phyloP scores from a whole-genome alignment of 2,329 filamentous ascomycete species.

The Claviceps purpurea region DNA sequence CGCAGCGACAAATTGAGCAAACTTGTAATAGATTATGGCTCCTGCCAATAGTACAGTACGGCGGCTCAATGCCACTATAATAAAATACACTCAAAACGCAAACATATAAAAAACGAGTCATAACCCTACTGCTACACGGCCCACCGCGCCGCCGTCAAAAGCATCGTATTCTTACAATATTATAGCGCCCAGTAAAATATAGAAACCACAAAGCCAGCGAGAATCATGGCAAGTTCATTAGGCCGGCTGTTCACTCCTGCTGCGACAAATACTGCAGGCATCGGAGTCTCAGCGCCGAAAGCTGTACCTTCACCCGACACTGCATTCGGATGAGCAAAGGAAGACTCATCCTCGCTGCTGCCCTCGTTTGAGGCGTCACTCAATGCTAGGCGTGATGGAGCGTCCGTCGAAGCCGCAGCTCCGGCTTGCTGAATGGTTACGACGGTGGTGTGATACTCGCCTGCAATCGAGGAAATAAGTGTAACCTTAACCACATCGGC shows the following conservation, averaged over 20 bases:
- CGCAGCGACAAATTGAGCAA: neutral
- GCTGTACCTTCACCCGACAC: neutral
- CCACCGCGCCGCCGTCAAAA: neutral
- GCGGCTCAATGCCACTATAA: conserved; percentile 4
- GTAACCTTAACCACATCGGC: conserved; percentile 9
- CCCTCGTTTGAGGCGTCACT: neutral
- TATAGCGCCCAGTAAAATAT: neutral
- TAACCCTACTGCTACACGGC: conserved; percentile 1
- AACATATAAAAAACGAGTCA: conserved; percentile 5
- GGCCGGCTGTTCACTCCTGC: neutral
- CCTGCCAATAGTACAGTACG: conserved; percentile 1
- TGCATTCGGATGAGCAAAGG: neutral
- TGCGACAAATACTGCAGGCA: conserved; percentile 2
- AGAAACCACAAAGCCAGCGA: neutral
- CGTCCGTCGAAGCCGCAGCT: neutral
- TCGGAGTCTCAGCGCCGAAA: neutral
- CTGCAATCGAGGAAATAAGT: conserved; percentile 12
- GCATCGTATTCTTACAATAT: neutral
- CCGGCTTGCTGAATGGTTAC: conserved; percentile 5
- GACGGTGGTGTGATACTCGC: conserved; percentile 10
- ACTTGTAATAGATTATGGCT: conserved; percentile 6
- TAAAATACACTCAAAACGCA: conserved; percentile 7
- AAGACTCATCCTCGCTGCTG: neutral
- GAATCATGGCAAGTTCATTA: neutral
- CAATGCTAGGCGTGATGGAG: neutral